Conservation (phyloP, 2,329 filamentous ascomycete species). For the Calonectria hongkongensis region DNA sequence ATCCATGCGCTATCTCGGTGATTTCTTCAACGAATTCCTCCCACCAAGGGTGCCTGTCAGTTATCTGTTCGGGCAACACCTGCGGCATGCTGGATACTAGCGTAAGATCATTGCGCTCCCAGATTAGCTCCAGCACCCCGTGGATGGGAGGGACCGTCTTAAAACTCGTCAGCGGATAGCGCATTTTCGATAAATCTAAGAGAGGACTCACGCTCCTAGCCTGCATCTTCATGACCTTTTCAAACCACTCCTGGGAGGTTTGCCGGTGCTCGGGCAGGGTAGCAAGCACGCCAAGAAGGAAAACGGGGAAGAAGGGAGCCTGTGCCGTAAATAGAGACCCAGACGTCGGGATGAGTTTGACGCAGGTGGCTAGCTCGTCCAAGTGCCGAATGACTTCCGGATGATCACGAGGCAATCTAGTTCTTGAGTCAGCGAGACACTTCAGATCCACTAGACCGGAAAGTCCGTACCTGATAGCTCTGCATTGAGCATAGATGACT, state of each 20-base stretch:
- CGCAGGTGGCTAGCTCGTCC: slow-evolving; percentile 5
- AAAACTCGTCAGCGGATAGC: neutral
- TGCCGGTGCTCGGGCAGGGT: slow-evolving; percentile 5
- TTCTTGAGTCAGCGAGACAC: neutral
- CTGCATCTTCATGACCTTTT: neutral
- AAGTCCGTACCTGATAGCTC: neutral
- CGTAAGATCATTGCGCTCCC: neutral
- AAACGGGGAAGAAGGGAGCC: slow-evolving; percentile 2
- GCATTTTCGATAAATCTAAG: neutral
- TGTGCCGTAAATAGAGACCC: slow-evolving; percentile 8
- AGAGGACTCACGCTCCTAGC: neutral
- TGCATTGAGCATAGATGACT: slow-evolving; percentile 14
- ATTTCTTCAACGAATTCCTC: slow-evolving; percentile 14
- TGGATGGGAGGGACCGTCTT: neutral
- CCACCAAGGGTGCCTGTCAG: slow-evolving; percentile 16
- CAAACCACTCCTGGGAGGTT: neutral
- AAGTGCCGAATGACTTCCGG: neutral
- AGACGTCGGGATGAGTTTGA: neutral
- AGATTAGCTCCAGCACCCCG: neutral
- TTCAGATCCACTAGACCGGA: neutral
- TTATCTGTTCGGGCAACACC: neutral
- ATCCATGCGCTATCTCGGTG: neutral
- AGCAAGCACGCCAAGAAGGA: neutral
- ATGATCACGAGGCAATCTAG: neutral
- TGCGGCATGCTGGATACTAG: neutral